Percentiles rank a stretch among this genome's conserved stretches.
phyloP scores from a whole-genome alignment of 106 monocot species.

The Phalaenopsis aphrodite region DNA sequence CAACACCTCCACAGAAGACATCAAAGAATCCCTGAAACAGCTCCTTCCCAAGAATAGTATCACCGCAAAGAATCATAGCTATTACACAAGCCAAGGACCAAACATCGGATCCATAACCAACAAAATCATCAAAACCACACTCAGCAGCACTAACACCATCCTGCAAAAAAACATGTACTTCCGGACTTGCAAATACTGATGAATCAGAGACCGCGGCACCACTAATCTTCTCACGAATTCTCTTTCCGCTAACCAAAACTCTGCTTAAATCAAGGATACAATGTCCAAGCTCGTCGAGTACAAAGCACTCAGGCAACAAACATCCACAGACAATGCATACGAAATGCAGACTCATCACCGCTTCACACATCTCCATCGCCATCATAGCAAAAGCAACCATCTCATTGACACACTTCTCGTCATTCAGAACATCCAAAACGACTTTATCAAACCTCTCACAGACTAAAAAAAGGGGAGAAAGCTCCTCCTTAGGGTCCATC shows the following conservation, averaged over 20 bases:
- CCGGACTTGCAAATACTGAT: conserved; percentile 38
- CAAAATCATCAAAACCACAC: conserved; percentile 10
- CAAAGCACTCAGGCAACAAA: conserved; percentile 41
- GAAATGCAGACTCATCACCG: conserved; percentile 47
- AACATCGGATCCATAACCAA: conserved; percentile 54
- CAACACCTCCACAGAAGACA: not conserved
- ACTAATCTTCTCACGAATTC: conserved; percentile 17
- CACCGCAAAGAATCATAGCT: conserved; percentile 33
- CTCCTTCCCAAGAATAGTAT: conserved; percentile 15
- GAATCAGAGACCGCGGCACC: not conserved
- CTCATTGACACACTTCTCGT: conserved; percentile 6
- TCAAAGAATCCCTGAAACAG: conserved; percentile 14
- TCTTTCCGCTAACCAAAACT: conserved; percentile 32
- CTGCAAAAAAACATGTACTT: conserved; percentile 25
- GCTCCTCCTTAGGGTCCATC: conserved; percentile 40
- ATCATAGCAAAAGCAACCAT: conserved; percentile 23
- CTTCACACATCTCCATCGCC: conserved; percentile 70
- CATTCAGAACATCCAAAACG: conserved; percentile 12
- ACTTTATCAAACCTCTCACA: conserved; percentile 28
- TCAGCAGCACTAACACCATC: conserved; percentile 8
- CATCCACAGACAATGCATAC: conserved; percentile 60
- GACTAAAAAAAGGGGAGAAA: conserved; percentile 48
- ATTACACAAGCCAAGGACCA: conserved; percentile 81
- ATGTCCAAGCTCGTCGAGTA: conserved; percentile 56
- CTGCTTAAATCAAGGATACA: conserved; percentile 61